Evolutionary conservation across 768 basidiomycete genomes (phyloP).

Genomic region (Pisolithus orientalis): DNA sequence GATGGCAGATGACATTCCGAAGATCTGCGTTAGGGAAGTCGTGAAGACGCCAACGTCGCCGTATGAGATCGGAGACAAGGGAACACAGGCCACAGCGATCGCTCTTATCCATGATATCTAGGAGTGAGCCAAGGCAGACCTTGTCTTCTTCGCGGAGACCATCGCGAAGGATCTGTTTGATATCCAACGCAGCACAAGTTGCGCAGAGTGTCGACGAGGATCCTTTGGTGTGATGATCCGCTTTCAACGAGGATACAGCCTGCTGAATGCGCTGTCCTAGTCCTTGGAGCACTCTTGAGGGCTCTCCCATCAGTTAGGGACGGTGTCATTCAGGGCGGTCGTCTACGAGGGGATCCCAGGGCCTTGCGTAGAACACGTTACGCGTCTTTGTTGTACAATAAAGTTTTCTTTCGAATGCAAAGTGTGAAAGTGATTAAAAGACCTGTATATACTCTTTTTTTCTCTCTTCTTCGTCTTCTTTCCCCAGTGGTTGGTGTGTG

Average conservation of each 20-base stretch:
- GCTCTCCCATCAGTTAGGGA: background rate
- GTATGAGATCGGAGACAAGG: conserved; percentile 1
- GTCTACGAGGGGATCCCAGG: background rate
- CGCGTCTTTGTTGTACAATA: background rate
- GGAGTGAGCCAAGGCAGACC: background rate
- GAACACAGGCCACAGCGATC: conserved; percentile 2
- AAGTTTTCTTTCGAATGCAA: background rate
- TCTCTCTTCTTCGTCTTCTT: too few relatives aligned
- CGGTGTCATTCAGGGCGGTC: background rate
- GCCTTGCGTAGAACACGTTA: background rate
- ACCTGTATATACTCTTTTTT: too few relatives aligned
- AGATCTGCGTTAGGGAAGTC: background rate
- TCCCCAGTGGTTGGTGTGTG: too few relatives aligned
- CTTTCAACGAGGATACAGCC: background rate
- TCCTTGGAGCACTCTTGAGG: too few relatives aligned
- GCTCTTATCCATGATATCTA: background rate
- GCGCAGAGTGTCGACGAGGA: background rate
- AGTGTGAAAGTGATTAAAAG: too few relatives aligned
- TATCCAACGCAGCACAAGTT: conserved; percentile 2
- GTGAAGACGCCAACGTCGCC: conserved; percentile 1
- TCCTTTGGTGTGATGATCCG: background rate
- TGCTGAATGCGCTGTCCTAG: background rate
- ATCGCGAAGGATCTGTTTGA: conserved; percentile 1
- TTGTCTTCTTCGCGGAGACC: background rate
- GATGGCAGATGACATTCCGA: background rate